These are phyloP conservation scores for Phytophthora chlamydospora DNA, from an alignment of 352 stramenopile species.

Conservation along the genomic window DNA sequence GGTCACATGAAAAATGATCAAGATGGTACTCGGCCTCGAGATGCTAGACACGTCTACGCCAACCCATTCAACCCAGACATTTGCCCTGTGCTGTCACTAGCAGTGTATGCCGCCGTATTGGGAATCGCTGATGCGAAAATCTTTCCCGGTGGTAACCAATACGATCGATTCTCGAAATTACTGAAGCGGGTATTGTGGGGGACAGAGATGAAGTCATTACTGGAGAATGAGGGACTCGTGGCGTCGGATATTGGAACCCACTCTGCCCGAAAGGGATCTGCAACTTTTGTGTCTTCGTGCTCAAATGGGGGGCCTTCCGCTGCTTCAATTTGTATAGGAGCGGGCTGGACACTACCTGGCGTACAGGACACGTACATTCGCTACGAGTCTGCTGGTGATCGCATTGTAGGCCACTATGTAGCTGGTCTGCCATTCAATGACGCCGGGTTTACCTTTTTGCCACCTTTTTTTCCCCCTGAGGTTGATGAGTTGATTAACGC, in stretches of 20 bases:
- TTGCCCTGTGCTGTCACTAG: conserved; percentile 28
- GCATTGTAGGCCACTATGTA: conserved; percentile 27
- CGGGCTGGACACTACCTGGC: conserved; percentile 26
- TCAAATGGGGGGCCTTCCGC: conserved; percentile 29
- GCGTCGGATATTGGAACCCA: conserved; percentile 25
- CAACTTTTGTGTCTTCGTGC: conserved; percentile 24
- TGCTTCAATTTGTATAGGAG: conserved; percentile 26
- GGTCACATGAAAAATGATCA: conserved; percentile 42
- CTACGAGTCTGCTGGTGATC: conserved; percentile 31
- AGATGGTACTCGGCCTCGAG: conserved; percentile 16
- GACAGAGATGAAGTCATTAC: neutral
- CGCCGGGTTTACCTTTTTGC: conserved; percentile 21
- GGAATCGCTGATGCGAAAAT: conserved; percentile 10
- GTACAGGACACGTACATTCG: conserved; percentile 34
- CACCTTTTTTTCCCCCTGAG: conserved; percentile 18
- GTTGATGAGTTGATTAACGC: conserved; percentile 4
- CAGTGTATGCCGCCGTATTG: conserved; percentile 17
- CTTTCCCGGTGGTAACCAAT: conserved; percentile 28
- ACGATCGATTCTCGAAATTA: conserved; percentile 30
- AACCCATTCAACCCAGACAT: conserved; percentile 30
- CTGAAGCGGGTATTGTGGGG: conserved; percentile 13
- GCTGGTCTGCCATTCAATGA: conserved; percentile 21
- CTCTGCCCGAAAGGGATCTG: conserved; percentile 27
- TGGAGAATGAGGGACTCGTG: conserved; percentile 5
- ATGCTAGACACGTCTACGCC: conserved; percentile 35